Evolutionary conservation across 2,329 filamentous ascomycete genomes (phyloP).

Genomic region (Graphiopsis chlorocephala): DNA sequence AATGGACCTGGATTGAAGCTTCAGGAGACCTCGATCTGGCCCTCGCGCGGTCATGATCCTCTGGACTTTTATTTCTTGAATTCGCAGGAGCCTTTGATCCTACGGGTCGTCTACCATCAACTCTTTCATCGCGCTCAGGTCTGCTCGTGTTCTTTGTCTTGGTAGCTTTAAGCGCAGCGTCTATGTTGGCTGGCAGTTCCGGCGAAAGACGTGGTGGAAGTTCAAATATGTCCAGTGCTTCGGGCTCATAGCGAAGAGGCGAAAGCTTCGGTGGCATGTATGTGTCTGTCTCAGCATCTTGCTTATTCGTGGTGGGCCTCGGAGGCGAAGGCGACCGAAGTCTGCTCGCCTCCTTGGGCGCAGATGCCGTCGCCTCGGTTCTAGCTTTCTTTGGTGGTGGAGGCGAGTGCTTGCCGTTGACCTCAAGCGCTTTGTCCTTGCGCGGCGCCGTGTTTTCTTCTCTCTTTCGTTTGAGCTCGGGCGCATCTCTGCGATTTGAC

Average conservation of each 20-base stretch:
- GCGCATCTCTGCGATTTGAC: neutral
- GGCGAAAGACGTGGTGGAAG: slow-evolving; percentile 58
- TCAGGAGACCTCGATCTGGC: neutral
- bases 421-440: neutral
- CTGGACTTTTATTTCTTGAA: neutral
- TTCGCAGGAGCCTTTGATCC: neutral
- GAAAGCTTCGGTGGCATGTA: slow-evolving; percentile 24
- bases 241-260: slow-evolving; percentile 16
- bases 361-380: neutral
- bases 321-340: slow-evolving; percentile 5
- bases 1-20: neutral
- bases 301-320: slow-evolving; percentile 10
- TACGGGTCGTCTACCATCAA: neutral
- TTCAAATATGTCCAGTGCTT: slow-evolving; percentile 27
- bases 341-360: neutral
- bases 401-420: neutral
- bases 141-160: neutral
- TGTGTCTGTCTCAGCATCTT: slow-evolving; percentile 14
- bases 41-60: neutral
- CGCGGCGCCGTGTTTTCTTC: neutral
- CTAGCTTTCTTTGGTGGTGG: neutral
- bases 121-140: neutral
- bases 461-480: slow-evolving; percentile 31
- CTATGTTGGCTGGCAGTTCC: slow-evolving; percentile 55
- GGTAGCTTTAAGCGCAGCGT: slow-evolving; percentile 48